Evolutionary conservation across 2,329 filamentous ascomycete species (phyloP).

Genomic region (Davidsoniella virescens): DNA sequence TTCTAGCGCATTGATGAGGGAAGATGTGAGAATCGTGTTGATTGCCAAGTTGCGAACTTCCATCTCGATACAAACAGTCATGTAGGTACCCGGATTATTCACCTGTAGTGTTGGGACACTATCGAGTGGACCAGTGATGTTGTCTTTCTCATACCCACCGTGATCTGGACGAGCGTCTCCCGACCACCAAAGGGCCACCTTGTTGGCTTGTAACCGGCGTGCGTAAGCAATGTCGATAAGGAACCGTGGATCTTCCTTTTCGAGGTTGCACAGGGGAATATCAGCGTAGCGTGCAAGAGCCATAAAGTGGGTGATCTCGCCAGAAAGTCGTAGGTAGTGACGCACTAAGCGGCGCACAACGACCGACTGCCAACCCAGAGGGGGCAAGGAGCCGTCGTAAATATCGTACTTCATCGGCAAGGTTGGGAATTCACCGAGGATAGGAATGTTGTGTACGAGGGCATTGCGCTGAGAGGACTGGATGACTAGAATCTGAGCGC

Average conservation of each 20-base stretch:
- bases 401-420: constrained; percentile 68
- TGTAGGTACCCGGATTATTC: constrained; percentile 86
- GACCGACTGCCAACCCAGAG: constrained; percentile 84
- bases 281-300: constrained; percentile 84
- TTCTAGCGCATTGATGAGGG: constrained; percentile 90
- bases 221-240: constrained; percentile 94
- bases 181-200: constrained; percentile 96
- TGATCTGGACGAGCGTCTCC: constrained; percentile 75
- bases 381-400: constrained; percentile 72
- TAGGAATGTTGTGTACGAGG: constrained; percentile 70
- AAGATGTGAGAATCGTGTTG: constrained; percentile 93
- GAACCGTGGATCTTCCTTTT: constrained; percentile 84
- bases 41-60: constrained; percentile 89
- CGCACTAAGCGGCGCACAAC: constrained; percentile 72
- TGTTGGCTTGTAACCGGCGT: constrained; percentile 72
- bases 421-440: constrained; percentile 69
- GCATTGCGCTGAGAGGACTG: constrained; percentile 76
- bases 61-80: constrained; percentile 90
- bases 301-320: constrained; percentile 79
- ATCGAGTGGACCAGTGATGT: constrained; percentile 68
- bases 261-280: constrained; percentile 86
- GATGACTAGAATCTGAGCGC: constrained; percentile 69
- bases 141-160: constrained; percentile 86
- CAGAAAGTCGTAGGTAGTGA: constrained; percentile 82
- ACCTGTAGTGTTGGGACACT: constrained; percentile 80